Evolutionary conservation across 2,329 filamentous ascomycete genomes (phyloP).

Genomic region (Chaetomium globosum): DNA sequence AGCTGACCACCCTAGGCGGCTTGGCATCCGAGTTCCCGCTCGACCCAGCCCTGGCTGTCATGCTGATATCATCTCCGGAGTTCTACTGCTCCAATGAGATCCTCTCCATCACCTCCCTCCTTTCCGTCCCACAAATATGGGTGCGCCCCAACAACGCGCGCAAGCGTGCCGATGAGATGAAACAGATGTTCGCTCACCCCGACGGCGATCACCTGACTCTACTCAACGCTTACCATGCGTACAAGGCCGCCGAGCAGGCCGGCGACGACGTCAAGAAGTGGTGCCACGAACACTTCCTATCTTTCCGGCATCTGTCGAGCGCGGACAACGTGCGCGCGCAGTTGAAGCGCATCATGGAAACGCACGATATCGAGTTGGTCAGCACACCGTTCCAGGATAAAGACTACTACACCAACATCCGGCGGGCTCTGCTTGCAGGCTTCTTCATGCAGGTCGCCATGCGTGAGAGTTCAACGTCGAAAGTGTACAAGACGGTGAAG

Average conservation of each 20-base stretch:
- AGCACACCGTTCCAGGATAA: constrained; percentile 92
- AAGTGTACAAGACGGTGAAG: constrained; percentile 94
- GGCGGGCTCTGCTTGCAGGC: constrained; percentile 84
- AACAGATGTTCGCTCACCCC: constrained; percentile 84
- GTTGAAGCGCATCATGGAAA: constrained; percentile 96
- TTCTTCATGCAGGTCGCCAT: constrained; percentile 99
- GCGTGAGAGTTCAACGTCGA: constrained; percentile 76
- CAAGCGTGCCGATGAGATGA: constrained; percentile 97
- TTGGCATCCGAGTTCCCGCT: constrained; percentile 94
- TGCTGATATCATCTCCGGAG: constrained; percentile 96
- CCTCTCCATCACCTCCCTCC: constrained; percentile 86
- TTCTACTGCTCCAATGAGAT: constrained; percentile 99
- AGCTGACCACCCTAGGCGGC: constrained; percentile 81
- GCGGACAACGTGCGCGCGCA: constrained; percentile 93
- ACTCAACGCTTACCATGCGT: constrained; percentile 96
- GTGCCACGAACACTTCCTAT: constrained; percentile 97
- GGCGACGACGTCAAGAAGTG: constrained; percentile 76
- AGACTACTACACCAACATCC: constrained; percentile 97
- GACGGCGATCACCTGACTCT: constrained; percentile 96
- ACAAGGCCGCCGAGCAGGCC: constrained; percentile 74
- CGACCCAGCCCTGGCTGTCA: constrained; percentile 90
- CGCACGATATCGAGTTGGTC: constrained; percentile 78
- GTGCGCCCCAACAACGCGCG: constrained; percentile 81
- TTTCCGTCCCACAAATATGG: constrained; percentile 94
- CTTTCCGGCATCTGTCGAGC: constrained; percentile 81